These are phyloP conservation scores for Coniella lustricola DNA, from an alignment of 2,329 filamentous ascomycete species.

Conservation along the genomic window DNA sequence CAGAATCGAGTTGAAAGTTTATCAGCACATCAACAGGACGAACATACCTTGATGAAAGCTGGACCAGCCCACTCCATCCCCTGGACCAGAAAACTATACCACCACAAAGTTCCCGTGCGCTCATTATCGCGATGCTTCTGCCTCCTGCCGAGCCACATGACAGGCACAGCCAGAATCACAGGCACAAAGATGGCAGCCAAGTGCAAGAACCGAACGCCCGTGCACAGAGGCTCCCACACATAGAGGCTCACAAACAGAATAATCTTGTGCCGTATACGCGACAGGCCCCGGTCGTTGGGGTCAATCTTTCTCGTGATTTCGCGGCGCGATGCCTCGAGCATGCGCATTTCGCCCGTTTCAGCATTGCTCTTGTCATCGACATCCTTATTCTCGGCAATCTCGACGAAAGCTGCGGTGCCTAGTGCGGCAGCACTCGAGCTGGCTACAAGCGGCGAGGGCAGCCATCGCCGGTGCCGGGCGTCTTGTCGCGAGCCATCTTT, in stretches of 20 bases:
- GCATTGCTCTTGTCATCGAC: constrained; percentile 31
- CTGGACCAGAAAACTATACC: constrained; percentile 82
- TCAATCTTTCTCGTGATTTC: constrained; percentile 68
- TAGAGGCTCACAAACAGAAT: constrained; percentile 64
- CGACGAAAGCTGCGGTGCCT: constrained; percentile 50
- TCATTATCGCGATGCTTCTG: constrained; percentile 63
- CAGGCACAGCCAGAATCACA: constrained; percentile 72
- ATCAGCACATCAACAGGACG: too few relatives aligned
- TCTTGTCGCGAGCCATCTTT: constrained; percentile 2
- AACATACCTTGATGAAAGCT: constrained; percentile 87
- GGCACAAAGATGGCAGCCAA: constrained; percentile 85
- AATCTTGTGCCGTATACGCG: constrained; percentile 49
- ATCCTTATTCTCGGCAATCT: constrained; percentile 50
- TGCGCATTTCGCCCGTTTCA: constrained; percentile 72
- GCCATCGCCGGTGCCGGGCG: background rate
- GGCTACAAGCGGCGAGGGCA: constrained; percentile 26
- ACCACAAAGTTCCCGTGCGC: constrained; percentile 79
- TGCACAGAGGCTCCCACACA: constrained; percentile 80
- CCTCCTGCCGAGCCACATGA: constrained; percentile 69
- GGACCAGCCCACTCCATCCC: constrained; percentile 91
- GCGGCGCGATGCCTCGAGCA: constrained; percentile 73
- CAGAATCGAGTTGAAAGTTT: background rate
- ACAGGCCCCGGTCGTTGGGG: constrained; percentile 53
- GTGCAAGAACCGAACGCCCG: constrained; percentile 80
- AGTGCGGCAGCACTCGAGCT: constrained; percentile 35